Conservation (phyloP, 1,284 basidiomycete species). For the Tilletia caries region DNA sequence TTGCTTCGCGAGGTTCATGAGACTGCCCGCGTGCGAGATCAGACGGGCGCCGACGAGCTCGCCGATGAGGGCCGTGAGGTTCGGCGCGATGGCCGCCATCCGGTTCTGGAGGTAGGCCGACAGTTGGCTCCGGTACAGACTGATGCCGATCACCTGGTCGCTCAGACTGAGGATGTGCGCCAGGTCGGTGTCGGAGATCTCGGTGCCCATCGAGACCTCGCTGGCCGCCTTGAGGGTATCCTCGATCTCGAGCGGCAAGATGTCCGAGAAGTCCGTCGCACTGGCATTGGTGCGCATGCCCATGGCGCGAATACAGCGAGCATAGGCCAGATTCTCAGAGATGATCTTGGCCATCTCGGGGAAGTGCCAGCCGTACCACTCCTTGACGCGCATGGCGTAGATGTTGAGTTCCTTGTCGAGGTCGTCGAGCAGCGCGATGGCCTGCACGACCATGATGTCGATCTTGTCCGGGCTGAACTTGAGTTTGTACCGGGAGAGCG, state of each 20-base stretch:
- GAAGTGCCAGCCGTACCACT: slow-evolving; percentile 99
- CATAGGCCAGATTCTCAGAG: slow-evolving; percentile 92
- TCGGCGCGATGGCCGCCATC: slow-evolving; percentile 97
- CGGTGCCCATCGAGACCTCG: slow-evolving; percentile 89
- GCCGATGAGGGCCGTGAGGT: slow-evolving; percentile 82
- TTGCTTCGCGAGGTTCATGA: slow-evolving; percentile 96
- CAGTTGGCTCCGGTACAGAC: slow-evolving; percentile 89
- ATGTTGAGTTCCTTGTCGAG: slow-evolving; percentile 99
- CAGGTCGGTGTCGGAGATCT: slow-evolving; percentile 89
- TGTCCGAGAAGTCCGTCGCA: slow-evolving; percentile 76
- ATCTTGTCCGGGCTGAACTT: slow-evolving; percentile 96
- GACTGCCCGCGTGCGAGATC: slow-evolving; percentile 94
- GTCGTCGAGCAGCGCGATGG: slow-evolving; percentile 95
- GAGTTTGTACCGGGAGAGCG: slow-evolving; percentile 94
- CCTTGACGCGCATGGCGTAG: slow-evolving; percentile 94
- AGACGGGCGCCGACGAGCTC: slow-evolving; percentile 91
- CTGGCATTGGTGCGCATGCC: slow-evolving; percentile 76
- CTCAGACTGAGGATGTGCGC: slow-evolving; percentile 94
- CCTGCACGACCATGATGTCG: slow-evolving; percentile 99
- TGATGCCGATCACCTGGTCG: slow-evolving; percentile 80
- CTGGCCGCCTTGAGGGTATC: slow-evolving; percentile 84
- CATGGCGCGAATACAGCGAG: slow-evolving; percentile 84
- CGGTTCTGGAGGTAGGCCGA: slow-evolving; percentile 88
- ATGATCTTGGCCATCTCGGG: slow-evolving; percentile 93
- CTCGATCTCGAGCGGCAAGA: slow-evolving; percentile 83